phyloP scores from a whole-genome alignment of 1,284 basidiomycete genomes.

The Boletus semigastroideus region DNA sequence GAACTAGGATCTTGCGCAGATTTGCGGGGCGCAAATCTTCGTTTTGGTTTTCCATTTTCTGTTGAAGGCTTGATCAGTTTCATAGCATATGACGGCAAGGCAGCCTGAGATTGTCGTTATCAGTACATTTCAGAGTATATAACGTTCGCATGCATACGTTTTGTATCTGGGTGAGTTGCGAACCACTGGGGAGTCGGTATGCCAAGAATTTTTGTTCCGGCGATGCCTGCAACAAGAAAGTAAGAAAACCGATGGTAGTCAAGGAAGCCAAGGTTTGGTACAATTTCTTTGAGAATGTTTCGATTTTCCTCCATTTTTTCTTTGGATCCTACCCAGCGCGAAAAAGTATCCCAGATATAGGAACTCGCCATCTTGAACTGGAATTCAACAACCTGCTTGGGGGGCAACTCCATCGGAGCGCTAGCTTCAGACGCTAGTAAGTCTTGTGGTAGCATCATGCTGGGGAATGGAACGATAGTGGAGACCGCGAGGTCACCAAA shows the following conservation, averaged over 20 bases:
- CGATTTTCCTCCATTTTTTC: constrained; percentile 45
- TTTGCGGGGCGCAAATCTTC: constrained; percentile 30
- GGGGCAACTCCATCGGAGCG: constrained; percentile 6
- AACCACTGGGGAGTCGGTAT: constrained; percentile 54
- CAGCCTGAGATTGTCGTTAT: constrained; percentile 37
- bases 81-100: constrained; percentile 49
- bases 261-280: constrained; percentile 23
- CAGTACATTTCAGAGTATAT: constrained; percentile 1
- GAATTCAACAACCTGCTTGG: constrained; percentile 44
- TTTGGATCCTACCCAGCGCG: constrained; percentile 56
- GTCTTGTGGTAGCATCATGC: constrained; percentile 13
- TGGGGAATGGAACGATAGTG: constrained; percentile 37
- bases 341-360: constrained; percentile 52
- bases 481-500: constrained; percentile 41
- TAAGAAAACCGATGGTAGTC: neutral
- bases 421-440: constrained; percentile 12
- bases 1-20: constrained; percentile 21
- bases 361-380: constrained; percentile 45
- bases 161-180: constrained; percentile 57
- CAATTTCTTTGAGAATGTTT: constrained; percentile 42
- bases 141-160: constrained; percentile 37
- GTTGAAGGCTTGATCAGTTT: constrained; percentile 48
- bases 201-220: constrained; percentile 52
- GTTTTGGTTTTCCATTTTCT: constrained; percentile 35
- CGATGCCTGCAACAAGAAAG: constrained; percentile 31